phyloP scores from a whole-genome alignment of 768 basidiomycete genomes.

The Lentinula sp. region DNA sequence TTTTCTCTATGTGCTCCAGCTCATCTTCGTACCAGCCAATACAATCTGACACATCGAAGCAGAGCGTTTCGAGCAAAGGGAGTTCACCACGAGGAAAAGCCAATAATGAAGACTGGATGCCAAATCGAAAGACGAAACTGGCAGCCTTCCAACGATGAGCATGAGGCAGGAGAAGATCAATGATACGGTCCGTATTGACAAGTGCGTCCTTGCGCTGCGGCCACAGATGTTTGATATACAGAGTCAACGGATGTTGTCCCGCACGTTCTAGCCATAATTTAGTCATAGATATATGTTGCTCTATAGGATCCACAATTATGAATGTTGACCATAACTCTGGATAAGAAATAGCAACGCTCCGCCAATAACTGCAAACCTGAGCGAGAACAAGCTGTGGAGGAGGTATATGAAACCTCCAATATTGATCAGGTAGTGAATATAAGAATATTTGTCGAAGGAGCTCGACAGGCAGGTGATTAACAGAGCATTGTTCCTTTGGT shows the following conservation, averaged over 20 bases:
- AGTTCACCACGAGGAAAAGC: not conserved
- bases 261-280: not conserved
- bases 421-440: not conserved
- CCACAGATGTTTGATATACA: not conserved
- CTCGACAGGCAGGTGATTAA: not conserved
- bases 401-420: not conserved
- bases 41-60: not conserved
- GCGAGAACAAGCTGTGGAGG: not conserved
- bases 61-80: not conserved
- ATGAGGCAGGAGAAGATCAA: not conserved
- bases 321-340: conserved; percentile 1
- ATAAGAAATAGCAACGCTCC: not conserved
- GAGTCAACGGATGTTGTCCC: not conserved
- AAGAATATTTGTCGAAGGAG: conserved; percentile 2
- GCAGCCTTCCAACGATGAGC: not conserved
- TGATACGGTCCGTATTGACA: not conserved
- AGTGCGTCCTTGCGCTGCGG: not conserved
- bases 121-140: not conserved
- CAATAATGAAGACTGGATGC: not conserved
- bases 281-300: not conserved
- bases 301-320: not conserved
- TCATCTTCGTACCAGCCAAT: not conserved
- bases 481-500: not conserved
- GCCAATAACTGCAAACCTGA: not conserved
- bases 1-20: not conserved